Evolutionary conservation across 2,329 filamentous ascomycete species (phyloP), one percentile per base, ranked within the genome.

Genomic region (Cryphonectria radicalis): DNA sequence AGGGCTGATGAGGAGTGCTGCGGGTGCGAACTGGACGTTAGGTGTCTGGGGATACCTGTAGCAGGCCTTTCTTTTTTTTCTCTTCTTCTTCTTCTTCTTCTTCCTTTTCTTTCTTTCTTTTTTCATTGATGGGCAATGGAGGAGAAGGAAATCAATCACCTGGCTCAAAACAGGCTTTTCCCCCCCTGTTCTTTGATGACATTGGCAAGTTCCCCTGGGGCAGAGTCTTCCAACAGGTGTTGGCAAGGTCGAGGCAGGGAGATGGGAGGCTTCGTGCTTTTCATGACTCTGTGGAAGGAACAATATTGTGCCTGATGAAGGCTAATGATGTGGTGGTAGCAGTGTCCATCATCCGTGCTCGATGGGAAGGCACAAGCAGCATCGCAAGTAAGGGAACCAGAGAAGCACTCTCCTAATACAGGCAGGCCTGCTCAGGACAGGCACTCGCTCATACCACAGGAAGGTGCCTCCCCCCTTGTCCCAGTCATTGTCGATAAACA

Each of bases 11-110:
- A 77, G 84, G 73, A 77, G 81, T 66, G 75, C 62, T 64, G 35
- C 76, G 68, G 83, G 85, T 71, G 77, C 82, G 17, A 87, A 82
- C 72, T 92, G 89, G 89, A 91, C 90, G 4, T 77, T 92, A 67
- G 90, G 90, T 0, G 78, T 86, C 13, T 92, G 90, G 89, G 89
- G 88, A 69, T 72, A 70, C 68, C 46, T 72, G 17, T 73, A 65
- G 59, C 4, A n/a, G 22, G 22, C 2, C 3, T n/a, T 50, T 22
- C 37, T 37, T 8, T 37, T 7, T 13, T 11, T 40, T 3, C 6
- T 22, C 22, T 19, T 13, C 37, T 37, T 8, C 10, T 7, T 13
- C 3, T 40, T 3, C 6, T 22, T n/a, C 7, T 13, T 2, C 10
- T 13, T 19, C 8, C 22, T 50, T 7, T 22, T 22, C 37, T 37